Base-by-base conservation (phyloP, 345 rosid genomes). In the Dovyalis caffra region DNA sequence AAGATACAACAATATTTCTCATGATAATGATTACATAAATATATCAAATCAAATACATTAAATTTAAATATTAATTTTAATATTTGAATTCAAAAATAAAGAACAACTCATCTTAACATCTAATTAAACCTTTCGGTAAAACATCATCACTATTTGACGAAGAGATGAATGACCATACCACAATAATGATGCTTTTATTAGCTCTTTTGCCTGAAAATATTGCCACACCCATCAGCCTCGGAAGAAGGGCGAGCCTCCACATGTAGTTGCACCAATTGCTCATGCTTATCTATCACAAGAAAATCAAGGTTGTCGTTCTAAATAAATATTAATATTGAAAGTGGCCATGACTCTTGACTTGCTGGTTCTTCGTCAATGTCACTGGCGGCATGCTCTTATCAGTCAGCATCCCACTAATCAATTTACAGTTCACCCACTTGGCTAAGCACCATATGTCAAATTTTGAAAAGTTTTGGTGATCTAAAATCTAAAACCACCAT, bases 361-460 rank as follows among this genome's bases (percentile, higher is more conserved):
- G 14, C 21, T 29, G 62, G 20, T 21, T 4, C 37, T 4, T 1
- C 34, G 60, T 68, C 60, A 28, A n/a, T 68, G 37, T 6, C 72
- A 68, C 26, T 29, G 26, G 51, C 20, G 35, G 20, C 35, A 68
- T 8, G 25, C 38, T 12, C 37, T 3, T n/a, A n/a, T n/a, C n/a
- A 47, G 72, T 69, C 73, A 69, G 73, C 73, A 69, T 11, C 40
- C 63, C 73, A 69, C 62, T 32, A 51, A 20, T 33, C 60, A 31
- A 69, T 32, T 16, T 51, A n/a, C 21, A 33, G 32, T 31, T 32
- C 61, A 47, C 40, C 72, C 72, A 69, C 72, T 32, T 51, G 62
- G 60, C 43, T 16, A 29, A 26, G 23, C 62, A 69, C 31, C 43
- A 32, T 23, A 4, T 37, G 47, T 25, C 69, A 20, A 64, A n/a